Base-by-base conservation (phyloP, 2,329 filamentous ascomycete species). In the Trichoderma atroviride region DNA sequence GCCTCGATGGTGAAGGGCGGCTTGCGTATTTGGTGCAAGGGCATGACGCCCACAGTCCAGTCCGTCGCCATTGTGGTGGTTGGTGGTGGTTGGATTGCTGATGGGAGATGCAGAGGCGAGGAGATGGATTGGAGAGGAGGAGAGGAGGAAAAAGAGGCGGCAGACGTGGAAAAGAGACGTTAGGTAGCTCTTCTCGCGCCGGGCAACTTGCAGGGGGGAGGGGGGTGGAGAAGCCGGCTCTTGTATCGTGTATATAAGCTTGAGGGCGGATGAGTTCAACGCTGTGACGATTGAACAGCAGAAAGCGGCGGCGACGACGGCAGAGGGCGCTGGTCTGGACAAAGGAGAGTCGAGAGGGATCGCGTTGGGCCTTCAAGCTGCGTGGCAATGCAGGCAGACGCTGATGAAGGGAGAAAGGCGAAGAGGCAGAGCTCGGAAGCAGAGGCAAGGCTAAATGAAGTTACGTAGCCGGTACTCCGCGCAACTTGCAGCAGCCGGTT, bases 1-100 rank as follows among this genome's bases (percentile, higher is more conserved):
- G 86, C 88, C 75, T 96, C 92, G 76, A 94, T 83, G 69, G 91
- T 90, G 83, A 90, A 95, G 16, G 93, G 92, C 40, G 89, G 87
- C 79, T 89, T 88, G 81, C 91, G 89, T 75, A 87, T 83, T 80
- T 87, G 87, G 75, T 84, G 81, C 71, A 88, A 77, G 71, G 87
- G 87, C 77, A 84, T 81, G 33, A 83, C 78, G 72, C 83, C 83
- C 74, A 75, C 75, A 67, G 75, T 81, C 78, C 80, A 83, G 74
- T 80, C 76, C 66, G 67, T 60, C 66, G 67, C 55, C 65, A 59
- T 70, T 3, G n/a, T 66, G 52, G 22, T 24, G 47, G 35, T 22
- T 35, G 57, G 58, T 13, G 57, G 24, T n/a, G 43, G 14, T 29
- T 22, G 19, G 31, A 40, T 55, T 22, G 13, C 53, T 33, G 14